These are phyloP conservation scores for Aspergillus cristatus DNA, from an alignment of 495 filamentous ascomycete genomes.

Conservation along the genomic window DNA sequence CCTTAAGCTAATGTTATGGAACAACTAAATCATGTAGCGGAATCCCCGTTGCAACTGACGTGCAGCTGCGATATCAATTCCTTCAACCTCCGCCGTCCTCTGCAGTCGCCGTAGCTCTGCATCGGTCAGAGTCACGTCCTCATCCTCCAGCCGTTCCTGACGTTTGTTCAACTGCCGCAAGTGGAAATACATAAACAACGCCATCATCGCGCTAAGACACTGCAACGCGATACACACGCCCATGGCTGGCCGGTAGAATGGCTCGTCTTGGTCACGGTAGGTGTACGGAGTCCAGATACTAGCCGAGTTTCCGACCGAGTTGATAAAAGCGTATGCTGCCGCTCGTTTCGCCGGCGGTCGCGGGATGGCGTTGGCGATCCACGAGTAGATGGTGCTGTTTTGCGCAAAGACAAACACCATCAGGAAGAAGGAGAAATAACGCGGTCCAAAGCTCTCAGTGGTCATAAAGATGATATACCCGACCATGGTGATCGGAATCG, in stretches of 20 bases:
- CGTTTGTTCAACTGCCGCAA: conserved; percentile 35
- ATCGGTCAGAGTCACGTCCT: conserved; percentile 28
- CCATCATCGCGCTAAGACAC: conserved; percentile 24
- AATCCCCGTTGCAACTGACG: conserved; percentile 40
- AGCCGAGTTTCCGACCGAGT: conserved; percentile 43
- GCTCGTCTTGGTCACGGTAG: conserved; percentile 27
- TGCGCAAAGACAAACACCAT: conserved; percentile 47
- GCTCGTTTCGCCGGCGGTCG: conserved; percentile 46
- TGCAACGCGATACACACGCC: conserved; percentile 41
- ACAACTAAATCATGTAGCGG: conserved; percentile 25
- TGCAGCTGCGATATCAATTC: conserved; percentile 37
- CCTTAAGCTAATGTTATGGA: too few relatives aligned
- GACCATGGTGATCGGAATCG: conserved; percentile 39
- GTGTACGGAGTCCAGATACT: conserved; percentile 49
- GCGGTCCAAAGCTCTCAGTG: conserved; percentile 34
- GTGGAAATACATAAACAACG: conserved; percentile 33
- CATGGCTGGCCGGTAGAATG: conserved; percentile 37
- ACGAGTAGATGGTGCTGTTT: conserved; percentile 45
- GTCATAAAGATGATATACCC: conserved; percentile 45
- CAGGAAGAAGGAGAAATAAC: conserved; percentile 46
- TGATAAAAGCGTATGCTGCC: conserved; percentile 47
- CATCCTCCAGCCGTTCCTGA: conserved; percentile 37
- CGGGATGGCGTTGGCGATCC: conserved; percentile 44
- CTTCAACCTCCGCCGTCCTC: conserved; percentile 39
- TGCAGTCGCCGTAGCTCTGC: conserved; percentile 34